These are phyloP conservation scores for Aureobasidium sp. DNA, from an alignment of 2,329 filamentous ascomycete genomes.

Conservation along the genomic window DNA sequence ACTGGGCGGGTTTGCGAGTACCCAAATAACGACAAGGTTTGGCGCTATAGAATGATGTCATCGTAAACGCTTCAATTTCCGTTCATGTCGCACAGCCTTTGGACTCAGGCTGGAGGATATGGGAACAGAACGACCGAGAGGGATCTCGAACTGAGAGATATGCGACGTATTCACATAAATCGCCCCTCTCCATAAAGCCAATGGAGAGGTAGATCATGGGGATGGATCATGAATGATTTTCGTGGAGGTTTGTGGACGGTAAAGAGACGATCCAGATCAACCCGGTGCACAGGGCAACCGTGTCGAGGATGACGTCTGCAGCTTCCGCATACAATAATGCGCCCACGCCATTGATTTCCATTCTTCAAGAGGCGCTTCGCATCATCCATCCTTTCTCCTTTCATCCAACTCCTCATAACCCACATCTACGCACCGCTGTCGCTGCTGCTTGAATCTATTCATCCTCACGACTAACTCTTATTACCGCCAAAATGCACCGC, in stretches of 20 bases:
- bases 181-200: neutral
- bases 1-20: neutral
- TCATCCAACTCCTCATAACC: neutral
- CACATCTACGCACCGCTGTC: slow-evolving; percentile 1
- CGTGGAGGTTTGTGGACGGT: slow-evolving; percentile 1
- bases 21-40: neutral
- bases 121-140: neutral
- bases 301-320: neutral
- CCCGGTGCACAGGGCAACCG: slow-evolving; percentile 2
- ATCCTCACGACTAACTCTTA: neutral
- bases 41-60: neutral
- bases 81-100: neutral
- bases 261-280: neutral
- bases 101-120: neutral
- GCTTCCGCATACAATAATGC: slow-evolving; percentile 2
- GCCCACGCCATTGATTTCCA: neutral
- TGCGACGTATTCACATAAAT: neutral
- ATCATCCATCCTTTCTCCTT: neutral
- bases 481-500: slow-evolving; percentile 66
- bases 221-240: neutral
- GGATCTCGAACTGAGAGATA: neutral
- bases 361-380: slow-evolving; percentile 9
- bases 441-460: neutral
- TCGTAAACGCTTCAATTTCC: neutral
- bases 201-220: neutral